Base-by-base conservation (phyloP, 2,329 filamentous ascomycete species). In the Colletotrichum scovillei region DNA sequence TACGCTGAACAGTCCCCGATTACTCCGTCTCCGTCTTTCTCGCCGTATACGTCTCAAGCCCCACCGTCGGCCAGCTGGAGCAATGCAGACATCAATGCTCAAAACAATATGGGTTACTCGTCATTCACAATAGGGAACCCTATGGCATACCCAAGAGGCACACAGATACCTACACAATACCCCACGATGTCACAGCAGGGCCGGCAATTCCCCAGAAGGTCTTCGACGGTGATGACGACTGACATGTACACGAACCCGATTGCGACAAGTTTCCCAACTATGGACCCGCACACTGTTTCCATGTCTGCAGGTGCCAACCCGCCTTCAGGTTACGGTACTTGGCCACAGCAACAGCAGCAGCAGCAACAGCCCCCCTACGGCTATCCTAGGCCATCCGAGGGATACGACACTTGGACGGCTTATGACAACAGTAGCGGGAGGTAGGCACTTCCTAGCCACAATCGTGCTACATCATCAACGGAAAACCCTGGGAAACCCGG, bases 1-100 rank as follows among this genome's bases (percentile, higher is more conserved):
- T 89, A 87, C 76, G 78, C 86, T 11, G 82, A 86, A 55, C 88
- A 88, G 53, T 86, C 88, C 8, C 85, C 88, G 11, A 82, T 89
- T 42, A 86, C 86, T 4, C 82, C 87, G 0, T 86, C 86, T 4
- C 82, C 87, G 0, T 86, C 85, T 3, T 88, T 87, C 73, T 86
- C 88, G 5, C 84, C 87, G 1, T 90, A 88, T 76, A 81, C 84
- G 6, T 82, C 84, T 26, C 82, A 85, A 55, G 80, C 81, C 1
- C 79, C 84, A 16, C 74, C 83, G 2, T 80, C 86, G 0, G 78
- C 83, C 30, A 78, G 83, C 3, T 88, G 87, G 88, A 78, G 81
- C 35, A 80, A 82, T 63, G 78, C 84, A 7, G 84, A 86, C 49
- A 69, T 84, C 38, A 79, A 80, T 11, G 77, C 82, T 53, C 82